Base-by-base conservation (phyloP, 1,284 basidiomycete genomes). In the Spongiforma sp. region DNA sequence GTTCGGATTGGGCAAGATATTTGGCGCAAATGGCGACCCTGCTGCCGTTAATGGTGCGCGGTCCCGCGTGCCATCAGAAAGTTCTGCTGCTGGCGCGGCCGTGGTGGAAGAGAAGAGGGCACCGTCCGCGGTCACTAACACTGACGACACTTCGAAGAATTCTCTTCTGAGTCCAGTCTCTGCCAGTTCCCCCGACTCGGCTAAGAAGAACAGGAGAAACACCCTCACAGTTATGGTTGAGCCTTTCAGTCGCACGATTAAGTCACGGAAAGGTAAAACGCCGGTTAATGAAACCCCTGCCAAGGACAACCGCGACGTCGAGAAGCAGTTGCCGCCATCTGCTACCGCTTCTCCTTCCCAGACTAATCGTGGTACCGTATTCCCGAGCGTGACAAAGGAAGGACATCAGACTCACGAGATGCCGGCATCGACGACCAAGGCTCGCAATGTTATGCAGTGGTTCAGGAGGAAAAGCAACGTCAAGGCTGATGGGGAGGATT, bases 181-280 rank as follows among this genome's bases (percentile, higher is more conserved):
- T 14, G 19, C 65, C 46, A 74, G 67, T 52, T 65, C 72, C 5
- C 67, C 72, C 19, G 80, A 76, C 59, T 68, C 78, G 10, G 67
- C 65, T 67, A 87, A 85, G 83, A 89, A 89, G 81, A 82, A 80
- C 74, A 83, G 90, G 72, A 80, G 92, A 67, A 94, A 93, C 76
- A 94, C 93, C 2, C 81, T 95, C 62, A 93, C 90, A 0, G 86
- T 94, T 55, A 92, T 94, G 85, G 90, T 93, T 6, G 91, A 93
- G 69, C 91, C 91, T 9, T 80, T 93, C 69, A 85, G 82, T 65
- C 83, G 86, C 59, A 83, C 81, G 5, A 86, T 89, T 67, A 85
- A 87, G 75, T 81, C 80, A 32, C 82, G 84, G 58, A 80, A 79
- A 62, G 75, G 74, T 62, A 73, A 77, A 56, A 77, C 76, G 2